These are phyloP conservation scores for Boletus eberwhitei DNA, from an alignment of 768 basidiomycete genomes.

Conservation along the genomic window DNA sequence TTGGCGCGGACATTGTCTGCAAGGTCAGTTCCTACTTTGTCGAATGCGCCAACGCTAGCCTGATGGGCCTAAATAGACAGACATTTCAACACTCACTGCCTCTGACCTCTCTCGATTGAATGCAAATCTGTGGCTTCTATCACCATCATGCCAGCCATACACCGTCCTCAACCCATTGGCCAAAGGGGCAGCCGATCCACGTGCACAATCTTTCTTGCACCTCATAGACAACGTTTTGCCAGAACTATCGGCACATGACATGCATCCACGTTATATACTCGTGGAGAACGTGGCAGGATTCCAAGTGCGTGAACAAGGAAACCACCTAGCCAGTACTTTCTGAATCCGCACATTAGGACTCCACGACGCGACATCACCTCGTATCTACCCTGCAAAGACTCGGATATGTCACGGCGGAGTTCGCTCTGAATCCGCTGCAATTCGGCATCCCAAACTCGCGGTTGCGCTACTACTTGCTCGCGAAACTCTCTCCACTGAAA, in stretches of 20 bases:
- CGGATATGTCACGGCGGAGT: slow-evolving; percentile 57
- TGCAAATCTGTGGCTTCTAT: slow-evolving; percentile 72
- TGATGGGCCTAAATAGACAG: slow-evolving; percentile 40
- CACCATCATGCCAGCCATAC: slow-evolving; percentile 83
- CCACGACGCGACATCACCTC: slow-evolving; percentile 58
- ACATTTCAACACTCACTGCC: slow-evolving; percentile 59
- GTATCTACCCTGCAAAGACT: slow-evolving; percentile 48
- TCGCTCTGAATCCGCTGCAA: slow-evolving; percentile 72
- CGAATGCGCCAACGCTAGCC: background rate
- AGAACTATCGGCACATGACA: slow-evolving; percentile 40
- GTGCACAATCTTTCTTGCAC: slow-evolving; percentile 73
- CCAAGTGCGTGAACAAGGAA: slow-evolving; percentile 47
- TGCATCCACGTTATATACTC: slow-evolving; percentile 57
- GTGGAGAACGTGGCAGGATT: slow-evolving; percentile 85
- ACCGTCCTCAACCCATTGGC: slow-evolving; percentile 73
- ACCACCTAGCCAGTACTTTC: background rate
- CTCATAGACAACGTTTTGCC: slow-evolving; percentile 64
- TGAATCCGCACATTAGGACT: slow-evolving; percentile 45
- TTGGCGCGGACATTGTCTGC: slow-evolving; percentile 43
- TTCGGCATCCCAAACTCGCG: slow-evolving; percentile 83
- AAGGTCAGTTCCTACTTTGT: slow-evolving; percentile 23
- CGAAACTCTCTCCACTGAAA: slow-evolving; percentile 43
- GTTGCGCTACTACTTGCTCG: slow-evolving; percentile 75
- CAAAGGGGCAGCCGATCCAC: slow-evolving; percentile 68
- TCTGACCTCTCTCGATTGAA: slow-evolving; percentile 41